A percentile compares a stretch with the other conserved stretches of the same genome.
Evolutionary conservation across 129 eudicot species (phyloP).

Genomic region (Daucus carota): DH1_v3.0 NC_030387.2:7361001-7361500

Average conservation of each 20-base stretch:
- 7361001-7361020: background rate
- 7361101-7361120: background rate
- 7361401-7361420: conserved; percentile 29
- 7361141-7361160: background rate
- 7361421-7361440: conserved; percentile 93
- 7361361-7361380: background rate
- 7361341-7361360: background rate
- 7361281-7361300: background rate
- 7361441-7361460: conserved; percentile 79
- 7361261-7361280: background rate
- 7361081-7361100: background rate
- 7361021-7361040: background rate
- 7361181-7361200: background rate
- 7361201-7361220: background rate
- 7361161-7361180: background rate
- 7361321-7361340: background rate
- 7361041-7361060: background rate
- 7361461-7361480: conserved; percentile 78
- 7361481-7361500: conserved; percentile 73
- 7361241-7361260: background rate
- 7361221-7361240: background rate
- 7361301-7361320: background rate
- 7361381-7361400: conserved; percentile 4
- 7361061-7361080: background rate
- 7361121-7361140: background rate